phyloP scores from a whole-genome alignment of 176 grass and related monocot genomes.

The Tillandsia leiboldiana region DNA sequence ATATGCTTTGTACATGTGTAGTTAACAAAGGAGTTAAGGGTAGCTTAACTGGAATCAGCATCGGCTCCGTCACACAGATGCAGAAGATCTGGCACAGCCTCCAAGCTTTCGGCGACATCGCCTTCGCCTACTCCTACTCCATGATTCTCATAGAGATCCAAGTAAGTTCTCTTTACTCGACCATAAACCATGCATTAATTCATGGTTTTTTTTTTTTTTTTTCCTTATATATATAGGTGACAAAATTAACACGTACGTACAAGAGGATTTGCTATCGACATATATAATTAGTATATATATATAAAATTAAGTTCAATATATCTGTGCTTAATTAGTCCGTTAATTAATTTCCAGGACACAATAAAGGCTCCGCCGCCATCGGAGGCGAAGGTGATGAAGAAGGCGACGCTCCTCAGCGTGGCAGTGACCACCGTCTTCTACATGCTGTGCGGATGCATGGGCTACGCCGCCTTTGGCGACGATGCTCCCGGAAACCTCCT shows the following conservation, averaged over 20 bases:
- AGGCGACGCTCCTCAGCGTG: constrained; percentile 60
- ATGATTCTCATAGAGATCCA: constrained; percentile 65
- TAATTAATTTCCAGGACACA: constrained; percentile 37
- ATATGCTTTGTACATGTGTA: constrained; percentile 2
- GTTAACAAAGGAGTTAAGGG: constrained; percentile 31
- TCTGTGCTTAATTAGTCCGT: too few relatives aligned
- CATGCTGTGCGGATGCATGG: constrained; percentile 81
- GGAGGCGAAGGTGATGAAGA: constrained; percentile 74
- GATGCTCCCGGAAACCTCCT: constrained; percentile 65
- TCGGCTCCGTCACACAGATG: constrained; percentile 21
- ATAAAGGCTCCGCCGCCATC: constrained; percentile 64
- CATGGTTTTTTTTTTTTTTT: background rate
- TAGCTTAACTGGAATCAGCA: constrained; percentile 46
- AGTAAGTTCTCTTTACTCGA: background rate
- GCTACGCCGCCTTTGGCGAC: constrained; percentile 91
- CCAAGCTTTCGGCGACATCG: constrained; percentile 52
- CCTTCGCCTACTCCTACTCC: constrained; percentile 55
- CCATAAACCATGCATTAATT: background rate
- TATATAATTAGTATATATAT: too few relatives aligned
- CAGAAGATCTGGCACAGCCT: constrained; percentile 51
- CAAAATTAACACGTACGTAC: too few relatives aligned
- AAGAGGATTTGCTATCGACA: too few relatives aligned
- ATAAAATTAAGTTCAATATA: too few relatives aligned
- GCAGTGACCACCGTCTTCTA: constrained; percentile 65
- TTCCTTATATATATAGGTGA: too few relatives aligned